Evolutionary conservation across 805 yeast genomes (phyloP), one percentile per base, ranked within the genome.

Genomic region (Wickerhamiella azymoides): DNA sequence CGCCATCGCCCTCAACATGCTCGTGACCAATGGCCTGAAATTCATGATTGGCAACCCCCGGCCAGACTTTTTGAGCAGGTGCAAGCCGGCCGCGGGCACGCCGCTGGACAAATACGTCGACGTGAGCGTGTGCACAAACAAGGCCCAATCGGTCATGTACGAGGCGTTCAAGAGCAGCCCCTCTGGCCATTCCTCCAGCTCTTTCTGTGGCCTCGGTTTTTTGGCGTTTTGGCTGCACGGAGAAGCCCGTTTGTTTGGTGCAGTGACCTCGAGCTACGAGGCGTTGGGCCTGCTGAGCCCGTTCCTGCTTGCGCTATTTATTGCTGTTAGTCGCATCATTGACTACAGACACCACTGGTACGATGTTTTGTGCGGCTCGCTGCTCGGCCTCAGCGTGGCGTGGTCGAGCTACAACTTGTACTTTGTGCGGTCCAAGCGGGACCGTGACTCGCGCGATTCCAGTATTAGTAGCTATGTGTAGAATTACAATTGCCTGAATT

Each of bases 271-370:
- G 2, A 18, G 27, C 39, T 39, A 30, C 16, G 28, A 28, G 38
- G 35, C 35, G 3, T 19, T 39, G n/a, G 36, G 40, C 25, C 38
- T 36, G 17, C 28, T 51, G 47, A 41, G 54, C 10, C 69, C 70
- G n/a, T 19, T 58, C 1, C 54, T 84, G 5, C 71, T 81, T 6
- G 96, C 97, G 0, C 57, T 73, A 1, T 69, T 79, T 51, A 78
- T 89, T 53, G 97, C 96, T 0, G 62, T 84, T 39, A 77, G 92
- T 35, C 73, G 98, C 55, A 84, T 95, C 0, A 80, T 82, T 56
- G 98, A 89, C 63, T 88, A 88, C 63, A 72, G 96, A 60, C 98
- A 89, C 58, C 97, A 89, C 63, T 85, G 84, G 58, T 67, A 83
- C 14, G 98, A 89, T 62, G 80, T 92, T 1, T 54, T 81, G 1